phyloP scores from a whole-genome alignment of 164 flowering plant species.

The Saururus chinensis region DNA sequence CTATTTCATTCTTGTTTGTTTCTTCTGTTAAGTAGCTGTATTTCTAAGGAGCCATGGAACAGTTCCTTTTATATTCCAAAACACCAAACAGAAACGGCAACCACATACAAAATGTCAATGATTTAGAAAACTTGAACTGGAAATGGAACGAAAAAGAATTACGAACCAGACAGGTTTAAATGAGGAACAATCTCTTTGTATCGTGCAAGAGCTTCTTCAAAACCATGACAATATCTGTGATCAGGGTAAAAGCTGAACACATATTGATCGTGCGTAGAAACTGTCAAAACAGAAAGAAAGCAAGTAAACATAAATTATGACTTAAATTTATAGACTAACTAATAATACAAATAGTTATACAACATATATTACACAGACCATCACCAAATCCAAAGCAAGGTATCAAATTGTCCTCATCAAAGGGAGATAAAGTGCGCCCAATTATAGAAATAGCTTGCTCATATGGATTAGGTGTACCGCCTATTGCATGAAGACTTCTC shows the following conservation, averaged over 20 bases:
- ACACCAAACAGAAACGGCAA: not conserved
- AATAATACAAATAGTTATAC: not conserved
- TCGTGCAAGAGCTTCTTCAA: slow-evolving; percentile 68
- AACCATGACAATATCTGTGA: slow-evolving; percentile 64
- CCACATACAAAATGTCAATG: not conserved
- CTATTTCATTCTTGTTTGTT: not conserved
- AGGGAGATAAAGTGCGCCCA: slow-evolving; percentile 73
- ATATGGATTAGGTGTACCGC: slow-evolving; percentile 65
- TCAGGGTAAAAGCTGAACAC: slow-evolving; percentile 85
- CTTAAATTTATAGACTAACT: not conserved
- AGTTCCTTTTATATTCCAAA: not conserved
- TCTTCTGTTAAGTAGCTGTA: not conserved
- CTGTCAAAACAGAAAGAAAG: slow-evolving; percentile 22
- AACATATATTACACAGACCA: slow-evolving; percentile 36
- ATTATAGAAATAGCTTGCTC: slow-evolving; percentile 91
- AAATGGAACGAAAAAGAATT: not conserved
- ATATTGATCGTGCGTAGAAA: slow-evolving; percentile 61
- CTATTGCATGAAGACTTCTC: slow-evolving; percentile 70
- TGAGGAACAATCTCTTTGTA: slow-evolving; percentile 67
- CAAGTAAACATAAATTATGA: not conserved
- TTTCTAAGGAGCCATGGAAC: not conserved
- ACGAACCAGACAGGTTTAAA: slow-evolving; percentile 61
- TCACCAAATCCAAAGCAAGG: slow-evolving; percentile 99
- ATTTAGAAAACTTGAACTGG: not conserved
- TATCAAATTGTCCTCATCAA: slow-evolving; percentile 86